These are phyloP conservation scores for Pyrenochaeta sp. DNA, from an alignment of 2,329 filamentous ascomycete species.

Conservation along the genomic window DNA sequence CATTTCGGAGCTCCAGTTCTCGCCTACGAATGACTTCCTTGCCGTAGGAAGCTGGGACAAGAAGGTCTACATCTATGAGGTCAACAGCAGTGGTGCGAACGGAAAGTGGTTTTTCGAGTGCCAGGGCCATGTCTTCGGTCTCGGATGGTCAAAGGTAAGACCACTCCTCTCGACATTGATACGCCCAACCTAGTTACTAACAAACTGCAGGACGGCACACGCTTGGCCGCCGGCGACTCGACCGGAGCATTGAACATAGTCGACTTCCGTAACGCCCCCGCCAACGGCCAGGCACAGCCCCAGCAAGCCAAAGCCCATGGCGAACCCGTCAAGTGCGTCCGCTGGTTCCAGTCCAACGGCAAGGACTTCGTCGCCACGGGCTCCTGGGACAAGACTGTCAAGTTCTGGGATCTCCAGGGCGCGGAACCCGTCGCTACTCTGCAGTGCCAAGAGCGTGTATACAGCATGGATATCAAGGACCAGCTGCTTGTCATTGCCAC, in stretches of 20 bases:
- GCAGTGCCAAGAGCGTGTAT: slow-evolving; percentile 77
- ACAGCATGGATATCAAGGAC: slow-evolving; percentile 89
- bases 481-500: slow-evolving; percentile 91
- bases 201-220: slow-evolving; percentile 77
- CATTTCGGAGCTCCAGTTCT: slow-evolving; percentile 87
- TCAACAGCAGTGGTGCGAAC: slow-evolving; percentile 80
- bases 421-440: slow-evolving; percentile 71
- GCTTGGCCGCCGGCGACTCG: slow-evolving; percentile 84
- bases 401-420: slow-evolving; percentile 81
- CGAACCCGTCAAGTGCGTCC: slow-evolving; percentile 78
- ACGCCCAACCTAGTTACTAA: background rate
- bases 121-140: slow-evolving; percentile 78
- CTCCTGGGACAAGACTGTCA: slow-evolving; percentile 89
- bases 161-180: slow-evolving; percentile 5
- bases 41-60: slow-evolving; percentile 97
- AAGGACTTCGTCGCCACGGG: slow-evolving; percentile 88
- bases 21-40: slow-evolving; percentile 77
- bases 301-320: slow-evolving; percentile 77
- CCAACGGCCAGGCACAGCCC: slow-evolving; percentile 32
- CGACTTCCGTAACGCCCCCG: slow-evolving; percentile 68
- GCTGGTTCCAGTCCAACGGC: slow-evolving; percentile 67
- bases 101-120: slow-evolving; percentile 88
- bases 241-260: slow-evolving; percentile 91
- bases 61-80: slow-evolving; percentile 96
- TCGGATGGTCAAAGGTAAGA: slow-evolving; percentile 88